These are phyloP conservation scores for Posidonia oceanica DNA, from an alignment of 116 monocot species.

Conservation along the genomic window DNA sequence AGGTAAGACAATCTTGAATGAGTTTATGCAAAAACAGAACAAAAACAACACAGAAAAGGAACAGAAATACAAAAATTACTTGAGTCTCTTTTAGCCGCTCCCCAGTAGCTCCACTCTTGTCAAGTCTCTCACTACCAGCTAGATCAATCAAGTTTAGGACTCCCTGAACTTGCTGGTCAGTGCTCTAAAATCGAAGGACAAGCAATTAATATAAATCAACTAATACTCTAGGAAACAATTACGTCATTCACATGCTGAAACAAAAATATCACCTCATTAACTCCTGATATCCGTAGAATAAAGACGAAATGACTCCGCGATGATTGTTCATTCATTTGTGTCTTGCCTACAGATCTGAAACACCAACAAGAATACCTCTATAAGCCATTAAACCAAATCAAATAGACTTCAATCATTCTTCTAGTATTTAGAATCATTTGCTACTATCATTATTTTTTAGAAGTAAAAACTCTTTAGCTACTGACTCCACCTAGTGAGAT, in stretches of 20 bases:
- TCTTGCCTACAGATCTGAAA: constrained; percentile 70
- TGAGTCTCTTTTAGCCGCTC: constrained; percentile 70
- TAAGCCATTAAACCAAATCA: too few species aligned
- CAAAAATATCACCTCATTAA: constrained; percentile 41
- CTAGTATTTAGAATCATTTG: too few species aligned
- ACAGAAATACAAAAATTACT: constrained; percentile 13
- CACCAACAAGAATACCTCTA: neutral
- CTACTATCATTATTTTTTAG: too few species aligned
- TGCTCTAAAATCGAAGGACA: constrained; percentile 21
- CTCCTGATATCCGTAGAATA: constrained; percentile 55
- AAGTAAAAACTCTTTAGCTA: too few species aligned
- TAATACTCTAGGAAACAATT: neutral
- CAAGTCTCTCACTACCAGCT: constrained; percentile 65
- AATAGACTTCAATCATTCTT: too few species aligned
- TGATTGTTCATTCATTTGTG: constrained; percentile 84
- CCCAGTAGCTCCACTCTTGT: constrained; percentile 58
- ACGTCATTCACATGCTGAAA: neutral
- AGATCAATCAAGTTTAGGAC: constrained; percentile 62
- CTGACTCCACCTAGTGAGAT: too few species aligned
- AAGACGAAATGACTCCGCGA: constrained; percentile 87
- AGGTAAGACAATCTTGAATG: neutral
- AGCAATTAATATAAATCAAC: neutral
- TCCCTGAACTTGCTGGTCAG: constrained; percentile 69
- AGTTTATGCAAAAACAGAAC: neutral
- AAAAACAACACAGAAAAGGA: neutral